Evolutionary conservation across 2,329 filamentous ascomycete species (phyloP).

Genomic region (Gaeumannomyces tritici): DNA sequence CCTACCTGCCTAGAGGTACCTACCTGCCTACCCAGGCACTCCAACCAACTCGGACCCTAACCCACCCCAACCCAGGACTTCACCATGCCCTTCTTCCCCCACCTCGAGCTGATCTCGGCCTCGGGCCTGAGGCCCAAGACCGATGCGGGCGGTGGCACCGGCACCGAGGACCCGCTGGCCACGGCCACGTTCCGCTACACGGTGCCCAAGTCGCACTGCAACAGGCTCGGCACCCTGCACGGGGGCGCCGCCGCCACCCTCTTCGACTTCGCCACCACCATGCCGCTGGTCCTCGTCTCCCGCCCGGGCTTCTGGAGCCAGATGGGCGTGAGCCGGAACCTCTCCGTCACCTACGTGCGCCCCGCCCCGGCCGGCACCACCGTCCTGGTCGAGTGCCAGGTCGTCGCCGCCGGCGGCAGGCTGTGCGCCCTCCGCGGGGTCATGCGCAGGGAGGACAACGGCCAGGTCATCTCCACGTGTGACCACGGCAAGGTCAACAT

Average conservation of each 20-base stretch:
- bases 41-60: neutral
- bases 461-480: conserved; percentile 43
- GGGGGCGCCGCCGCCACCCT: conserved; percentile 56
- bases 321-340: conserved; percentile 55
- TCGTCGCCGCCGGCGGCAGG: conserved; percentile 46
- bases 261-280: conserved; percentile 56
- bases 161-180: conserved; percentile 3
- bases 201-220: conserved; percentile 41
- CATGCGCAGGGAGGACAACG: conserved; percentile 43
- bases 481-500: conserved; percentile 58
- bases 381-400: conserved; percentile 44
- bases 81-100: conserved; percentile 29
- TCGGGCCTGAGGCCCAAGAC: conserved; percentile 6
- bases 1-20: no score
- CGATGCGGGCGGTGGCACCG: conserved; percentile 7
- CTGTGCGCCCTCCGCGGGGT: conserved; percentile 42
- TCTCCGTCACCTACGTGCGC: conserved; percentile 58
- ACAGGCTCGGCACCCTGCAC: conserved; percentile 45
- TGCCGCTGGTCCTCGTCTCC: conserved; percentile 45
- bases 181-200: conserved; percentile 30
- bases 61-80: conserved; percentile 19
- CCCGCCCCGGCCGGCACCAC: conserved; percentile 44
- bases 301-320: conserved; percentile 50
- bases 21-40: no score
- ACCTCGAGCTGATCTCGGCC: conserved; percentile 29